A percentile compares a stretch with the other conserved stretches of the same genome.
phyloP scores from a whole-genome alignment of 345 rosid genomes.

The Camelina laxa region DNA sequence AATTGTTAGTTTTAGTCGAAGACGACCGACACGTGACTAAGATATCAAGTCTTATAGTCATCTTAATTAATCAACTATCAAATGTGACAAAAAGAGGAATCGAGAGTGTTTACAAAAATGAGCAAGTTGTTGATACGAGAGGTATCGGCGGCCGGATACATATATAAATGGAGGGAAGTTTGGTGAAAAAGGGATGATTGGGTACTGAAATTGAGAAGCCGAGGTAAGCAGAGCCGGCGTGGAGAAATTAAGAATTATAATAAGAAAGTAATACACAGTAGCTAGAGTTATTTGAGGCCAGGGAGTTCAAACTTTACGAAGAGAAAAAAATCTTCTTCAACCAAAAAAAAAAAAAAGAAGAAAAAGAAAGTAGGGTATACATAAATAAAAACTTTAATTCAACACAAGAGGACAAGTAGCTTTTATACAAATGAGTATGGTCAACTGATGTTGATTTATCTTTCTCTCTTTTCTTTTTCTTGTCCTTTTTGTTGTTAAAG shows the following conservation, averaged over 20 bases:
- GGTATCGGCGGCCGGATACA: neutral
- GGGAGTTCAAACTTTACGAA: too few relatives aligned
- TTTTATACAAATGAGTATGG: slow-evolving; percentile 9
- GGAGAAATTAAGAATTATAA: neutral
- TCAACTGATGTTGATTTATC: neutral
- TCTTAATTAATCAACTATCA: slow-evolving; percentile 3
- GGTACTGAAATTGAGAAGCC: slow-evolving; percentile 13
- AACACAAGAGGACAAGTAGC: slow-evolving; percentile 15
- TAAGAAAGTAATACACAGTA: neutral
- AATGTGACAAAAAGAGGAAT: slow-evolving; percentile 6
- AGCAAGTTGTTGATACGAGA: slow-evolving; percentile 21
- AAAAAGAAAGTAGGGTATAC: too few relatives aligned
- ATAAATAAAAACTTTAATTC: too few relatives aligned
- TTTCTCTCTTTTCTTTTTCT: too few relatives aligned
- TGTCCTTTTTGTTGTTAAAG: too few relatives aligned
- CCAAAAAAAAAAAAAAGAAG: neutral
- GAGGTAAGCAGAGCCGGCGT: slow-evolving; percentile 9
- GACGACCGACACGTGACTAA: neutral
- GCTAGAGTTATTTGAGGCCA: too few relatives aligned
- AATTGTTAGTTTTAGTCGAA: neutral
- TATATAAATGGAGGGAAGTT: slow-evolving; percentile 34
- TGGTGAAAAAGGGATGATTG: slow-evolving; percentile 35
- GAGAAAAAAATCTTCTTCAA: too few relatives aligned
- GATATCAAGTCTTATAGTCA: slow-evolving; percentile 18
- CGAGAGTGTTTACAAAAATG: neutral